Evolutionary conservation across 257 asterid genomes (phyloP), one percentile per base, ranked within the genome.

Genomic region (Capsicum baccatum): DNA sequence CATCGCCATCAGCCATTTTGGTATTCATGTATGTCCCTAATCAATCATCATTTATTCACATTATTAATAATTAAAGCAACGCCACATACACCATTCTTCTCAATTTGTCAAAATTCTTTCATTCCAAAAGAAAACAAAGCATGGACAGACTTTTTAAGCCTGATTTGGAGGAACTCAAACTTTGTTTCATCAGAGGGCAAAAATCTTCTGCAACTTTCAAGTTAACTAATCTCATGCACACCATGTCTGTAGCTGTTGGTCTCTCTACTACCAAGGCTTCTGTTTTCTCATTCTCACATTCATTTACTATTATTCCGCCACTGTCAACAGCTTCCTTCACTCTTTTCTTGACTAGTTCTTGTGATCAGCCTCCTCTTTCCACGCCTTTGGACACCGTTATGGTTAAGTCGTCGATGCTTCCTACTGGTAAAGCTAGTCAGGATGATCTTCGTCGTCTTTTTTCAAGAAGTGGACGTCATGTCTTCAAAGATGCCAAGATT

Each of bases 91-190:
- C 63, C 62, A 63, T 21, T 63, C 57, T 48, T 62, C 74, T 80
- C 37, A 11, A 58, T 21, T 80, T 80, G 54, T 15, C 76, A 42
- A 19, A 47, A 42, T 9, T 37, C 12, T 26, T 17, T 42, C 8
- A 19, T 62, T 50, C n/a, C 39, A 39, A 33, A 79, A 37, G 12
- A 11, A 59, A 80, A 3, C 33, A 26, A 60, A 71, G 67, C 90
- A 93, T 94, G 98, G 98, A 94, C 86, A 92, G 96, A 82, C 84
- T 95, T 58, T 91, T 95, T 85, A 92, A 92, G 79, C 87, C 97
- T 6, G 97, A 95, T 14, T 19, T 86, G 13, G 89, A 90, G 50
- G 87, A 85, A 19, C 79, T 94, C 15, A 83, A 88, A 1, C 5
- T 95, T 6, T 19, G 67, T 66, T 95, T 93, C 89, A 79, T 52